phyloP scores from a whole-genome alignment of 768 basidiomycete genomes.

The Trametes meyenii region DNA sequence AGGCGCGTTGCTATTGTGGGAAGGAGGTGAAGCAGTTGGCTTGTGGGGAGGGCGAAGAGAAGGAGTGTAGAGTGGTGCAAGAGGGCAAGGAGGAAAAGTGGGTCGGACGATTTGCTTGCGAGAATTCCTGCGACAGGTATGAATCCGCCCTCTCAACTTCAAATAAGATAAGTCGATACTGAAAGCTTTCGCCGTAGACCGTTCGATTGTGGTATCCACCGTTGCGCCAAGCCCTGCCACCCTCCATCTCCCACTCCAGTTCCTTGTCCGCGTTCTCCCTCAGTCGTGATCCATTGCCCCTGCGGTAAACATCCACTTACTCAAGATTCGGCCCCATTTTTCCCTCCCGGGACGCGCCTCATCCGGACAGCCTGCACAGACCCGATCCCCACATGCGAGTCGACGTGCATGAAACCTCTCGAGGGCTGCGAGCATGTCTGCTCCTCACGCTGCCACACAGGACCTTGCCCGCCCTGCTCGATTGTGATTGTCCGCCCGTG shows the following conservation, averaged over 20 bases:
- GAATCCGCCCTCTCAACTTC: slow-evolving; percentile 11
- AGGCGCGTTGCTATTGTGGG: slow-evolving; percentile 80
- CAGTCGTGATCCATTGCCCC: slow-evolving; percentile 70
- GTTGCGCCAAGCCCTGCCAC: slow-evolving; percentile 77
- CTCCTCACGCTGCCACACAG: slow-evolving; percentile 68
- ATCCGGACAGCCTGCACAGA: slow-evolving; percentile 57
- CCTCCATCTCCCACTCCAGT: slow-evolving; percentile 60
- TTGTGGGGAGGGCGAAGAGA: slow-evolving; percentile 67
- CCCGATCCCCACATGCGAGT: slow-evolving; percentile 79
- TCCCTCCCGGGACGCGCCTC: slow-evolving; percentile 44
- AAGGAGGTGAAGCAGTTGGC: slow-evolving; percentile 54
- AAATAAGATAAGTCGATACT: neutral
- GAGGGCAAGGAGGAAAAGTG: slow-evolving; percentile 50
- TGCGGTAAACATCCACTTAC: slow-evolving; percentile 71
- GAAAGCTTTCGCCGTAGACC: slow-evolving; percentile 39
- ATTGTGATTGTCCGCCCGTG: slow-evolving; percentile 76
- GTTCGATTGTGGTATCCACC: slow-evolving; percentile 80
- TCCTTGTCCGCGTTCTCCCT: slow-evolving; percentile 75
- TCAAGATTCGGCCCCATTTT: slow-evolving; percentile 36
- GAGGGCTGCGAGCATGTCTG: slow-evolving; percentile 77
- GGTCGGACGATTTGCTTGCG: slow-evolving; percentile 71
- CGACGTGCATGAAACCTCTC: slow-evolving; percentile 66
- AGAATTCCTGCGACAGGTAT: slow-evolving; percentile 58
- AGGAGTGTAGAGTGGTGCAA: slow-evolving; percentile 41
- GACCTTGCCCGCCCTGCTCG: slow-evolving; percentile 78